Evolutionary conservation across 257 asterid genomes (phyloP).

Genomic region (Osmanthus fragrans): DNA sequence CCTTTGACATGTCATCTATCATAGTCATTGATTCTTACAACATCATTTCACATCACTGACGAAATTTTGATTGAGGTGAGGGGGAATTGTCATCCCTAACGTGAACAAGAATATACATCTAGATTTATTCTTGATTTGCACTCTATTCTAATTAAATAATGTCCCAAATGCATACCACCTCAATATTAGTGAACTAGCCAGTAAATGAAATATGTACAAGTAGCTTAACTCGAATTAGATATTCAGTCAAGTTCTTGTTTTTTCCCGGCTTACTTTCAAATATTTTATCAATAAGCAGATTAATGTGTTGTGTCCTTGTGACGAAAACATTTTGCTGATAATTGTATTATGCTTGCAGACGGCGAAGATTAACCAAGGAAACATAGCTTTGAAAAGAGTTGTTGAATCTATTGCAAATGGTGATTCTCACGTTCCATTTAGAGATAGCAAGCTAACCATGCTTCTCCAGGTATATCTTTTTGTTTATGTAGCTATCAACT

Average conservation of each 20-base stretch:
- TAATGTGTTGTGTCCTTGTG: background rate
- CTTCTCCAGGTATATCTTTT: constrained; percentile 74
- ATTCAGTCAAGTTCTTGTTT: background rate
- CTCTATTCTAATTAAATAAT: too few relatives aligned
- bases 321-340: background rate
- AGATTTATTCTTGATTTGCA: too few relatives aligned
- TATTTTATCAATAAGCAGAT: background rate
- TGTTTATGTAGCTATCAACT: background rate
- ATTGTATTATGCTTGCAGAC: constrained; percentile 54
- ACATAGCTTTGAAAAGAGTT: constrained; percentile 82
- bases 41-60: too few relatives aligned
- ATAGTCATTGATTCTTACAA: too few relatives aligned
- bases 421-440: constrained; percentile 93
- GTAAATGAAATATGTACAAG: too few relatives aligned
- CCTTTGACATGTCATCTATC: too few relatives aligned
- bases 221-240: background rate
- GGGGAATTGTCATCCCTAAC: too few relatives aligned
- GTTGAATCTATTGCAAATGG: constrained; percentile 97
- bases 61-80: too few relatives aligned
- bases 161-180: too few relatives aligned
- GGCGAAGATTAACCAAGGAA: constrained; percentile 91
- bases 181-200: too few relatives aligned
- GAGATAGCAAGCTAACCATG: constrained; percentile 98
- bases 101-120: too few relatives aligned
- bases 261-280: background rate